Evolutionary conservation across 306 rosid genomes (phyloP), one percentile per base, ranked within the genome.

Genomic region (Sicyos baderoa): DNA sequence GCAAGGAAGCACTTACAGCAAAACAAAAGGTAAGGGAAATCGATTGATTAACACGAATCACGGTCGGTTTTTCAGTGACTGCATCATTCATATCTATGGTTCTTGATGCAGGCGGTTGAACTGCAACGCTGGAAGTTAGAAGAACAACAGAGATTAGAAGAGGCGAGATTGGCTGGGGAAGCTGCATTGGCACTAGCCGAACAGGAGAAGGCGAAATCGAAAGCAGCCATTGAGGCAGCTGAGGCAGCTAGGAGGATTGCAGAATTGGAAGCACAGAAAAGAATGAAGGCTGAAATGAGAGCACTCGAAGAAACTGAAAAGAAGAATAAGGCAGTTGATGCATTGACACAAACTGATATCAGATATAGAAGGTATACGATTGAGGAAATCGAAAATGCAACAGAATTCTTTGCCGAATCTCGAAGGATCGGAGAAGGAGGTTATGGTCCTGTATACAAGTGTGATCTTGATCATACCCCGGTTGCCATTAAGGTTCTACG

Each of bases 361-460:
- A 83, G 98, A 76, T 92, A 88, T 54, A 84, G 98, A 73, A 89
- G 57, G 82, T 92, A 92, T 66, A 53, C 88, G 2, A 92, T 92
- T 0, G 93, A 87, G 73, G 95, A 89, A 58, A 92, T 92, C 51
- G 98, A 92, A 85, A 76, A 78, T 15, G 95, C 98, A 35, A 92
- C 98, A 0, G 72, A 86, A 0, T 86, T 76, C 75, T 92, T 92
- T 18, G 5, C 89, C 0, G 78, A 78, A 5, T 85, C 89, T n/a
- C 84, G 82, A 23, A 89, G 81, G 85, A 87, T 92, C 63, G 98
- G 98, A 61, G 98, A 92, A 84, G 98, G 98, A 0, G 98, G 98
- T 29, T 92, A 89, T 77, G 98, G 98, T 61, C 98, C 98, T 0
- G 96, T 92, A 18, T 92, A 80, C 29, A 85, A 78, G 77, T 82